Evolutionary conservation across 2,329 filamentous ascomycete species (phyloP), one percentile per base, ranked within the genome.

Genomic region (Diplodia mutila): DNA sequence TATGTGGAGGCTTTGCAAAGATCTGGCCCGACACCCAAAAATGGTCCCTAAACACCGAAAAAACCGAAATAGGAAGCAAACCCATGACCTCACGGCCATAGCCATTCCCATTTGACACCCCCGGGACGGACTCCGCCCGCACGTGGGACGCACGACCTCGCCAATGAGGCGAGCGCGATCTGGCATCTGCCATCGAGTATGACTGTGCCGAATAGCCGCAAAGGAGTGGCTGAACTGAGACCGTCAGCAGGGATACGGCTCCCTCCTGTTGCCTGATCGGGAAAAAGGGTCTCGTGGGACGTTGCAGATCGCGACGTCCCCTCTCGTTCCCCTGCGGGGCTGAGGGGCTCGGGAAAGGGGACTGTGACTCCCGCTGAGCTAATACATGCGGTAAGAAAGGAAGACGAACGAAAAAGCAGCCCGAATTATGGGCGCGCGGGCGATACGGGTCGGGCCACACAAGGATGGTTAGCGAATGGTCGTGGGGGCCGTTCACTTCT

Each of bases 201-300:
- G 59, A 63, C 59, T 63, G 59, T 63, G 11, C n/a, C 9, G 7
- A 21, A 32, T 21, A 21, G 25, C 57, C 42, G 23, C 23, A 51
- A 25, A n/a, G 14, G 46, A 2, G 59, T 25, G 59, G 59, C 46
- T 63, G 59, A 25, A 51, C 42, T 63, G 27, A 63, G 46, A 51
- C 39, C 11, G n/a, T 25, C 37, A 63, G 59, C 59, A 9, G 49
- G 29, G 4, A n/a, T 46, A 27, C 59, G 42, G 27, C 25, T 46
- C n/a, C n/a, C 27, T 51, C 21, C 8, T 25, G 9, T 27, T 49
- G 23, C 59, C 42, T 18, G 3, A 27, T 51, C 29, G 11, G 46
- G 59, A 51, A 63, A 63, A 63, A 27, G 55, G n/a, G 29, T 39
- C 59, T 23, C 42, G 23, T 25, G 29, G 29, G 29, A 32, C 55